Conservation (phyloP, 75 land plant genomes). For the Isoetes taiwanensis region DNA sequence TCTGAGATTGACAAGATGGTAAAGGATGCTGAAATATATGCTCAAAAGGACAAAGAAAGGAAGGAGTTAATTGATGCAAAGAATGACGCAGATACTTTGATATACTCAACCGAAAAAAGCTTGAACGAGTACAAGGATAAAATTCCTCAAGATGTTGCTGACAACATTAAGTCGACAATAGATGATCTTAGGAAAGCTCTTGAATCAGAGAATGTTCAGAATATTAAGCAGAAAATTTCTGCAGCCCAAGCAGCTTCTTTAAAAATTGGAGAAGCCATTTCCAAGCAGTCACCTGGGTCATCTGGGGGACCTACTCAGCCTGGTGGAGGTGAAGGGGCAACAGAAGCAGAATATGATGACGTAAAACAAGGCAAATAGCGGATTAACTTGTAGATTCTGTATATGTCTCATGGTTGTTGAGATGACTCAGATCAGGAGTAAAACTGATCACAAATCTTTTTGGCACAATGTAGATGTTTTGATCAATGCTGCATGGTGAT, state of each 20-base stretch:
- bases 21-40: constrained; percentile 67
- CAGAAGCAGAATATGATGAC: constrained; percentile 74
- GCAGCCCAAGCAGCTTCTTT: constrained; percentile 62
- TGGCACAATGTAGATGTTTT: no score
- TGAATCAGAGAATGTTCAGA: constrained; percentile 43
- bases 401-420: no score
- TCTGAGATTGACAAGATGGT: constrained; percentile 83
- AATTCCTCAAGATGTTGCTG: constrained; percentile 48
- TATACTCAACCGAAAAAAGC: constrained; percentile 78
- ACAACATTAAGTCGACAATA: constrained; percentile 48
- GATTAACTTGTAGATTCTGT: no score
- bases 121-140: constrained; percentile 67
- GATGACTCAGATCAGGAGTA: no score
- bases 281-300: no score
- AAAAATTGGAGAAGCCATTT: constrained; percentile 59
- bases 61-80: constrained; percentile 64
- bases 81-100: constrained; percentile 64
- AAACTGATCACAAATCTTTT: no score
- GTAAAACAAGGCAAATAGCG: no score
- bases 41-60: constrained; percentile 75
- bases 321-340: constrained; percentile 23
- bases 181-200: constrained; percentile 50
- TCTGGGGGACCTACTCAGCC: constrained; percentile 7
- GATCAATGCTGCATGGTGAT: no score
- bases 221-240: constrained; percentile 56